These are phyloP conservation scores for Grosmannia clavigera DNA, from an alignment of 2,329 filamentous ascomycete genomes.

Conservation along the genomic window DNA sequence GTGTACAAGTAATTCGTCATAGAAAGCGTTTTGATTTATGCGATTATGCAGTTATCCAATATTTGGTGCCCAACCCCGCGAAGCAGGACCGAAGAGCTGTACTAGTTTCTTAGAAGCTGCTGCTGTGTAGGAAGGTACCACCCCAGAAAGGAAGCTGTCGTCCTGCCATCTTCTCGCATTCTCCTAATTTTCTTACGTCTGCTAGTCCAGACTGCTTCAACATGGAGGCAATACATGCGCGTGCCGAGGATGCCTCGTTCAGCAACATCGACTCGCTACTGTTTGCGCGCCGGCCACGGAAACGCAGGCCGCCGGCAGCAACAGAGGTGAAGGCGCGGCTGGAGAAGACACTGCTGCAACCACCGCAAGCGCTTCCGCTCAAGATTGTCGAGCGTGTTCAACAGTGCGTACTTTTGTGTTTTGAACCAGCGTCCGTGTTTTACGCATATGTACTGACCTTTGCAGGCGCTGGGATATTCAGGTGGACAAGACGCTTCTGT, in stretches of 20 bases:
- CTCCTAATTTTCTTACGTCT: background rate
- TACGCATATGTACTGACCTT: background rate
- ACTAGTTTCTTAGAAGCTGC: background rate
- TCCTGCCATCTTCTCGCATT: background rate
- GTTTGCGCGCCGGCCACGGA: conserved; percentile 6
- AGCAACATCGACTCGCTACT: conserved; percentile 8
- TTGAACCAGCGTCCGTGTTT: background rate
- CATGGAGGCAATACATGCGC: conserved; percentile 3
- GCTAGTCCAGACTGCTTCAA: background rate
- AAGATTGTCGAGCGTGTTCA: conserved; percentile 85
- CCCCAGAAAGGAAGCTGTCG: background rate
- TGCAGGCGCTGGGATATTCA: conserved; percentile 61
- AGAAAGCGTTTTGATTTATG: background rate
- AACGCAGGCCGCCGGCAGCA: background rate
- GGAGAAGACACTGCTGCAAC: conserved; percentile 66
- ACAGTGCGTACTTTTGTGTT: conserved; percentile 36
- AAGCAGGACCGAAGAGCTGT: background rate
- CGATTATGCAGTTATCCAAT: background rate
- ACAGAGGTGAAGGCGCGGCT: conserved; percentile 52
- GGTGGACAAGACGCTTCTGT: conserved; percentile 70
- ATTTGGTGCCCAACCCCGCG: background rate
- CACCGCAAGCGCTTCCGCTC: conserved; percentile 64
- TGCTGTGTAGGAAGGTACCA: background rate
- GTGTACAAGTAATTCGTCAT: background rate
- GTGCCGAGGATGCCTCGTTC: conserved; percentile 1